Evolutionary conservation across 1,284 basidiomycete species (phyloP).

Genomic region (Serendipita sp.): DNA sequence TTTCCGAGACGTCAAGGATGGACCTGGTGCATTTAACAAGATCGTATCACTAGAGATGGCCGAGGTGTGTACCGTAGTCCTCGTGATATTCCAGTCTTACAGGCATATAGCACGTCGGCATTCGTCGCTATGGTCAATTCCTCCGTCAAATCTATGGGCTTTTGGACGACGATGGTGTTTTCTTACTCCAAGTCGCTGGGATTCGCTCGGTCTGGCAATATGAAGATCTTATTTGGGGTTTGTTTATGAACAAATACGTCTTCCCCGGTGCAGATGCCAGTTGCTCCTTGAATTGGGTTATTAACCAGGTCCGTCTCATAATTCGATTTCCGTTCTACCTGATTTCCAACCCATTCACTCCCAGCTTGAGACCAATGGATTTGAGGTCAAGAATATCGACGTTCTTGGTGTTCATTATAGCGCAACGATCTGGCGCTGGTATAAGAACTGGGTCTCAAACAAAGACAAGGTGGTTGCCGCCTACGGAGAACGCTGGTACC

Average conservation of each 20-base stretch:
- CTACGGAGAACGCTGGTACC: constrained; percentile 87
- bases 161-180: constrained; percentile 85
- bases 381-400: constrained; percentile 93
- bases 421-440: constrained; percentile 88
- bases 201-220: constrained; percentile 91
- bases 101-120: constrained; percentile 69
- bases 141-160: constrained; percentile 85
- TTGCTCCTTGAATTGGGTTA: constrained; percentile 91
- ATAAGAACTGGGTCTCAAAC: constrained; percentile 88
- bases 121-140: constrained; percentile 85
- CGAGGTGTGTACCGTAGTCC: constrained; percentile 38
- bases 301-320: constrained; percentile 42
- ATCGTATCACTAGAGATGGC: constrained; percentile 98
- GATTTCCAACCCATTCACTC: neutral
- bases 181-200: constrained; percentile 94
- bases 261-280: constrained; percentile 98
- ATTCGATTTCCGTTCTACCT: neutral
- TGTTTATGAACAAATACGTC: constrained; percentile 93
- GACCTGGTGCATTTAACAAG: constrained; percentile 75
- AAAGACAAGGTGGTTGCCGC: constrained; percentile 76
- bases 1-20: constrained; percentile 82
- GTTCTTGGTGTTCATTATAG: constrained; percentile 96
- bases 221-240: constrained; percentile 93
- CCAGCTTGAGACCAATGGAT: constrained; percentile 72
- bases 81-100: neutral